A percentile compares a stretch with the other conserved stretches of the same genome.
These are phyloP conservation scores for Didymella pomorum DNA, from an alignment of 2,329 filamentous ascomycete species.

Conservation along the genomic window DNA sequence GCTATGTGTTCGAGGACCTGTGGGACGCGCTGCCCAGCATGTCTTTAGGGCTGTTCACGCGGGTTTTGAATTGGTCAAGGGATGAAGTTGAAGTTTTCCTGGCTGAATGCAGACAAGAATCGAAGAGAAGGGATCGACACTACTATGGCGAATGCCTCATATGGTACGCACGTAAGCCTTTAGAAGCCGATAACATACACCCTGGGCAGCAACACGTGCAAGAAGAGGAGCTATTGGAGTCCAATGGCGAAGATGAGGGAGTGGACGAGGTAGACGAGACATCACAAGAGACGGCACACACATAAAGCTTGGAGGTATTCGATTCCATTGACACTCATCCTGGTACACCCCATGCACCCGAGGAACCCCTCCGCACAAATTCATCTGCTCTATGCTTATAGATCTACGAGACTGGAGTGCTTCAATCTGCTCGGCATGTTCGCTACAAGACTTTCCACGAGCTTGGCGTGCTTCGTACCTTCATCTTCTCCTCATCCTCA, in stretches of 20 bases:
- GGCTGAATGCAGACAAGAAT: constrained; percentile 36
- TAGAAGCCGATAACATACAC: constrained; percentile 3
- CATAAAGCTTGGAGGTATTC: not conserved
- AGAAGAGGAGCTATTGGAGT: constrained; percentile 36
- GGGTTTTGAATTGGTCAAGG: constrained; percentile 38
- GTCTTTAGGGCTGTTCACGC: constrained; percentile 39
- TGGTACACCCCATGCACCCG: not conserved
- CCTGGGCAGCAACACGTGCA: constrained; percentile 23
- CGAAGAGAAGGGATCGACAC: constrained; percentile 36
- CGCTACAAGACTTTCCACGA: too few species aligned
- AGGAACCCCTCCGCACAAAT: not conserved
- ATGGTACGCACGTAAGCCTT: constrained; percentile 38
- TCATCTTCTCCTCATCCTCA: too few species aligned
- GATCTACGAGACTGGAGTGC: not conserved
- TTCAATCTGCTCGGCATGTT: not conserved
- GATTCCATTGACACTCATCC: not conserved
- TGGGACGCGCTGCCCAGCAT: constrained; percentile 40
- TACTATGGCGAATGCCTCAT: constrained; percentile 38
- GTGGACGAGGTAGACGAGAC: not conserved
- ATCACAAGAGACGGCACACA: not conserved
- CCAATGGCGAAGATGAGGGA: constrained; percentile 29
- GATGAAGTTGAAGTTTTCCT: constrained; percentile 43
- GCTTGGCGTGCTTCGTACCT: too few species aligned
- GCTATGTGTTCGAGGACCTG: constrained; percentile 38
- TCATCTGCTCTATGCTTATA: not conserved